Evolutionary conservation across 345 rosid species (phyloP).

Genomic region (Salix caprea): DNA sequence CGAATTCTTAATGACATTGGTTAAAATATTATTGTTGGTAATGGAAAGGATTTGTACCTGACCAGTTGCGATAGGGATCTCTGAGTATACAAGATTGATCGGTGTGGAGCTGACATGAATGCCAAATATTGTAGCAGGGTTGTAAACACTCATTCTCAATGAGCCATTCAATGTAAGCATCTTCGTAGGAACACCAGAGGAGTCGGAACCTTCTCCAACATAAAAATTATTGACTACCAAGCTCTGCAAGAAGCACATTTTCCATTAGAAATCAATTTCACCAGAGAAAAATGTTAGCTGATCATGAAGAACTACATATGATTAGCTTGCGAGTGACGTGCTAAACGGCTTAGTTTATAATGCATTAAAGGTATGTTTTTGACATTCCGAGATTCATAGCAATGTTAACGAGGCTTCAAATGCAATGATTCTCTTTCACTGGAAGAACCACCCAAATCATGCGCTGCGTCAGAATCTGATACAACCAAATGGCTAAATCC

Average conservation of each 20-base stretch:
- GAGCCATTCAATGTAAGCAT: slow-evolving; percentile 64
- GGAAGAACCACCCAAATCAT: neutral
- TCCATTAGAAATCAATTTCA: neutral
- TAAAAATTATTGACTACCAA: slow-evolving; percentile 52
- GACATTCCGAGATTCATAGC: neutral
- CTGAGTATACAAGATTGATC: slow-evolving; percentile 49
- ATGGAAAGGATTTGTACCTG: slow-evolving; percentile 37
- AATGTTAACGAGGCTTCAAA: neutral
- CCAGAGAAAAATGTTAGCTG: neutral
- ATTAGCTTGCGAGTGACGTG: neutral
- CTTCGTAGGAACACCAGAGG: slow-evolving; percentile 69
- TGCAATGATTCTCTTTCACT: neutral
- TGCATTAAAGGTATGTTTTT: neutral
- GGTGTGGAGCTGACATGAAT: slow-evolving; percentile 67
- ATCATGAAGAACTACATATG: neutral
- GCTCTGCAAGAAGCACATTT: slow-evolving; percentile 45
- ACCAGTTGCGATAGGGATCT: slow-evolving; percentile 58
- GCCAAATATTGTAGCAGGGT: slow-evolving; percentile 74
- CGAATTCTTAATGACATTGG: neutral
- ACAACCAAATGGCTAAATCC: neutral
- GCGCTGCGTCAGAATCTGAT: neutral
- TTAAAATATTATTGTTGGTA: neutral
- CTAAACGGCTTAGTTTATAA: neutral
- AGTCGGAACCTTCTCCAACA: slow-evolving; percentile 66
- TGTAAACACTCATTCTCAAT: slow-evolving; percentile 54